These are phyloP conservation scores for Sanghuangporus weigelae DNA, from an alignment of 1,284 basidiomycete genomes.

Conservation along the genomic window DNA sequence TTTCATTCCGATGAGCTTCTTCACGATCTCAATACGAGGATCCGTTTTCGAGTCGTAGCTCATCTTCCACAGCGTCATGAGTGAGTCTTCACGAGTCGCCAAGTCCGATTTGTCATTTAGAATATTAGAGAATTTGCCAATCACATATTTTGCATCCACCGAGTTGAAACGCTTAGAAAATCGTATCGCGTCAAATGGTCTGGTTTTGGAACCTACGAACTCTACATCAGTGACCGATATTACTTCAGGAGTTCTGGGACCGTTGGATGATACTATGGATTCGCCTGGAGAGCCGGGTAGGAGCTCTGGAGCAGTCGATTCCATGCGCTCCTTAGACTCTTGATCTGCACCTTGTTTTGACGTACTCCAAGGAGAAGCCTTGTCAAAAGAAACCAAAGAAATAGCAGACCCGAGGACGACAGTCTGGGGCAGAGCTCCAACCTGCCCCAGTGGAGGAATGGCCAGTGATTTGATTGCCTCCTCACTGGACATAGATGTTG, in stretches of 20 bases:
- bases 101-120: conserved; percentile 43
- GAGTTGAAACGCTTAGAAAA: conserved; percentile 56
- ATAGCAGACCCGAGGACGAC: background rate
- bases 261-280: conserved; percentile 35
- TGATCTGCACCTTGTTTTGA: conserved; percentile 26
- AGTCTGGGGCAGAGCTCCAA: background rate
- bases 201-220: conserved; percentile 18
- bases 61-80: conserved; percentile 17
- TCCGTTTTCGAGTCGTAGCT: conserved; percentile 46
- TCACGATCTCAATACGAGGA: conserved; percentile 58
- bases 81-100: conserved; percentile 20
- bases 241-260: conserved; percentile 49
- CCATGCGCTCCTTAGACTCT: conserved; percentile 24
- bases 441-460: conserved; percentile 20
- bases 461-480: conserved; percentile 23
- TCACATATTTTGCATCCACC: conserved; percentile 65
- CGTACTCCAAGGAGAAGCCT: conserved; percentile 27
- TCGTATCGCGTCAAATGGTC: conserved; percentile 59
- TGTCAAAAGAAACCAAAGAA: background rate
- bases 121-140: conserved; percentile 71
- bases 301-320: conserved; percentile 26
- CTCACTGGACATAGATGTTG: conserved; percentile 23
- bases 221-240: conserved; percentile 10
- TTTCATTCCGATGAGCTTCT: conserved; percentile 60
- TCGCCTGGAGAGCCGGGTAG: conserved; percentile 37